These are phyloP conservation scores for Zoysia pacifica DNA, from an alignment of 176 grass and related monocot genomes.

Conservation along the genomic window DNA sequence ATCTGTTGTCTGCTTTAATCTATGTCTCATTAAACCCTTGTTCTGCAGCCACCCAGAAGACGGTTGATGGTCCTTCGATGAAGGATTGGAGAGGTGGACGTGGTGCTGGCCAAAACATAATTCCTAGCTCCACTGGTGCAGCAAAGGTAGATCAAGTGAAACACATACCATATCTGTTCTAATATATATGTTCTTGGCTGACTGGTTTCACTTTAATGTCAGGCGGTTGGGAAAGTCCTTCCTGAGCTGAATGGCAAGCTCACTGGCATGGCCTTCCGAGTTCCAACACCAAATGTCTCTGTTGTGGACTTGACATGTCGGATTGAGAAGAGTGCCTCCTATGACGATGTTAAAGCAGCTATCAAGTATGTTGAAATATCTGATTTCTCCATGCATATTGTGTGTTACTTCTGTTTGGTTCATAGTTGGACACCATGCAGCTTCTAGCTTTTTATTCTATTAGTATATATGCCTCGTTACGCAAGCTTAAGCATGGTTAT, in stretches of 20 bases:
- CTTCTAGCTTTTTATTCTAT: constrained; percentile 21
- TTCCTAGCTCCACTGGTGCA: constrained; percentile 98
- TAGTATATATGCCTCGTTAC: neutral
- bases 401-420: neutral
- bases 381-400: constrained; percentile 27
- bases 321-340: constrained; percentile 84
- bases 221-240: constrained; percentile 98
- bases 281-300: constrained; percentile 96
- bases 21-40: constrained; percentile 14
- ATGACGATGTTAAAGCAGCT: constrained; percentile 97
- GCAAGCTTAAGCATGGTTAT: neutral
- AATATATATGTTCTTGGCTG: neutral
- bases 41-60: constrained; percentile 91
- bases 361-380: constrained; percentile 67
- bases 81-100: constrained; percentile 99
- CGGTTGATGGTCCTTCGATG: constrained; percentile 90
- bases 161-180: neutral
- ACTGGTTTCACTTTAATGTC: constrained; percentile 27
- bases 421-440: neutral
- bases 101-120: constrained; percentile 97
- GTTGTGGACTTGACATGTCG: constrained; percentile 98
- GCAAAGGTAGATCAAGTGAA: constrained; percentile 69
- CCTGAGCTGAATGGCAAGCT: constrained; percentile 92
- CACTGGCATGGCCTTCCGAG: constrained; percentile 97
- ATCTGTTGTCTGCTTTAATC: constrained; percentile 18